Base-by-base conservation (phyloP, 352 stramenopile species). In the Phytophthora hybrid region DNA sequence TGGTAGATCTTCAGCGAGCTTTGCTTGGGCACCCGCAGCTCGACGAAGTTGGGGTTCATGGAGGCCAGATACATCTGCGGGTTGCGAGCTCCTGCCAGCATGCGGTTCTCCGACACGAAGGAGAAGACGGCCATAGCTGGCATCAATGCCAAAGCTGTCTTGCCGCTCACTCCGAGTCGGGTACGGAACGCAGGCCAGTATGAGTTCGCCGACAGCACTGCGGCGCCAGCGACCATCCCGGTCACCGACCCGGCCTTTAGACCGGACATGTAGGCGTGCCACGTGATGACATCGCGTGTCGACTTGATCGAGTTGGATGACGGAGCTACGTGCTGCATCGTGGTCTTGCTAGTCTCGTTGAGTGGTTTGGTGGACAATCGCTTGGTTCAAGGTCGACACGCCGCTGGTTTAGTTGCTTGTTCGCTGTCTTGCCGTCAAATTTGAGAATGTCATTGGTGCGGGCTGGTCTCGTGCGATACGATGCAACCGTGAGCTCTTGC, bases 31-130 rank as follows among this genome's bases (percentile, higher is more conserved):
- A 74, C 64, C 18, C 70, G 44, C 52, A 83, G 63, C 23, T 84
- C 73, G 29, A 71, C 63, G 19, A 80, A 63, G 54, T 65, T 73
- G 44, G 78, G 71, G 55, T 87, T 66, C 18, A 91, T 67, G 32
- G 77, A 73, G 47, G 80, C 83, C 39, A 93, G 66, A 71, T 91
- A 93, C 55, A 70, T 69, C 53, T 90, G 76, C 58, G 84, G 87
- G 74, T 93, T 89, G 44, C 79, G 82, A 58, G 81, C 83, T n/a
- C 76, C 84, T 8, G 64, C 62, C 18, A 85, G 65, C 52, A 91
- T 66, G 16, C 76, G 70, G 57, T 82, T 80, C 59, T 92, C 87
- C 26, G 85, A 80, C 29, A 79, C 74, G 59, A 92, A 64, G 52
- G 80, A 74, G 69, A 92, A 93, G 19, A 78, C 73, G 29, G 70